Base-by-base conservation (phyloP, 169 alveolate genomes). In the Eimeria maxima region DNA sequence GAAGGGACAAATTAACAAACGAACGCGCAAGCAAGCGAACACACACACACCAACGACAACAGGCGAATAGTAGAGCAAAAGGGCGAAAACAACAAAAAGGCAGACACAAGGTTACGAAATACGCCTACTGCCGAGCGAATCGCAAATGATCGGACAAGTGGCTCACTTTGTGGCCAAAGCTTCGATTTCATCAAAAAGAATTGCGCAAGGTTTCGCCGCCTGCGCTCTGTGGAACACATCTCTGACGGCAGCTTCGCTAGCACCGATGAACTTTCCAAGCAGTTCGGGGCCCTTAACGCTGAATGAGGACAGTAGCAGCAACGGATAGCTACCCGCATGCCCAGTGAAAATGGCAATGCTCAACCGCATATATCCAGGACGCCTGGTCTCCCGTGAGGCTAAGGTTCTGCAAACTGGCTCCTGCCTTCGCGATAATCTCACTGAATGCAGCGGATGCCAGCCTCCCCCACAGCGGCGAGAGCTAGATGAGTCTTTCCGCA, bases 151-250 rank as follows among this genome's bases (percentile, higher is more conserved):
- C 8, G 24, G 69, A 11, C 50, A 47, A 20, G 69, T 13, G 22
- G 38, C 97, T 63, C 81, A 95, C 97, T 38, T 91, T 22, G 97
- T 33, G n/a, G 97, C 97, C 67, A 99, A 97, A 53, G 99, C 99
- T 96, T 99, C 99, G 50, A 99, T 97, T 97, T 99, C 99, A 97
- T 99, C 99, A 97, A 99, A 99, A 98, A 99, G 99, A 47, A 99
- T 99, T 53, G 99, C 98, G 93, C 99, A 99, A 33, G 99, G 99
- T 65, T 99, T 98, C 88, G 99, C 98, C 38, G 98, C 98, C 73
- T 99, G 97, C 8, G 99, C 99, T 96, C 99, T 98, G 47, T 98
- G 98, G 97, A 99, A 99, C 47, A 99, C 98, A 71, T 98, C 97
- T 95, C 99, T 96, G 14, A 99, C 99, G 18, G 99, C 99, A 81